phyloP scores from a whole-genome alignment of 345 rosid species.

The Theobroma cacao region DNA sequence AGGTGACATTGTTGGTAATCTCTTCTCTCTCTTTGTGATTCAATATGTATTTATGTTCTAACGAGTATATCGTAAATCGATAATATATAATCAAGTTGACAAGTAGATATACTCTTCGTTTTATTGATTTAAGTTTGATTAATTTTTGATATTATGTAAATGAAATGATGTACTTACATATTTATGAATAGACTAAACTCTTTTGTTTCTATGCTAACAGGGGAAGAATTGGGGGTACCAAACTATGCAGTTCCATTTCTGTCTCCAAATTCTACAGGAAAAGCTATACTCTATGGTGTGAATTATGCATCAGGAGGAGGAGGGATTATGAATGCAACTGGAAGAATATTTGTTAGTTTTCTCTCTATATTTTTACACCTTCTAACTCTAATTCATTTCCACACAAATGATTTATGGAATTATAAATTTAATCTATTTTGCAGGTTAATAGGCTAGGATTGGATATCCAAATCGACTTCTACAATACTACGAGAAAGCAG shows the following conservation, averaged over 20 bases:
- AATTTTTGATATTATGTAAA: too few relatives aligned
- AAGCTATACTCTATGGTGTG: constrained; percentile 62
- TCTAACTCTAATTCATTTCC: neutral
- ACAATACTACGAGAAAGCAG: constrained; percentile 65
- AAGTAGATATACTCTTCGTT: too few relatives aligned
- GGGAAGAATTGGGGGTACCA: constrained; percentile 75
- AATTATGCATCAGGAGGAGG: constrained; percentile 97
- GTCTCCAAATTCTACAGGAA: constrained; percentile 75
- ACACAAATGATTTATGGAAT: neutral
- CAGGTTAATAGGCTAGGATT: constrained; percentile 84
- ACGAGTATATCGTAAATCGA: too few relatives aligned
- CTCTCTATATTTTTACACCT: neutral
- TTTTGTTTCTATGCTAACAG: constrained; percentile 24
- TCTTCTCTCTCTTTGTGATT: constrained; percentile 71
- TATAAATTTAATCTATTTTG: neutral
- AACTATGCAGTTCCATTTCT: constrained; percentile 68
- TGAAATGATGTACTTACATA: too few relatives aligned
- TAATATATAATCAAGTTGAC: too few relatives aligned
- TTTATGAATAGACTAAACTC: too few relatives aligned
- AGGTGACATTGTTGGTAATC: constrained; percentile 48
- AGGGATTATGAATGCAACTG: constrained; percentile 90
- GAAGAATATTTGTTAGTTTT: constrained; percentile 69
- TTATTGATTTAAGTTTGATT: too few relatives aligned
- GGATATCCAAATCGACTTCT: constrained; percentile 85
- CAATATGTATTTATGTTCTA: too few relatives aligned